Percentiles rank a stretch among this genome's conserved stretches.
Conservation (phyloP, 305 asterid genomes). For the Petunia hybrid region DNA sequence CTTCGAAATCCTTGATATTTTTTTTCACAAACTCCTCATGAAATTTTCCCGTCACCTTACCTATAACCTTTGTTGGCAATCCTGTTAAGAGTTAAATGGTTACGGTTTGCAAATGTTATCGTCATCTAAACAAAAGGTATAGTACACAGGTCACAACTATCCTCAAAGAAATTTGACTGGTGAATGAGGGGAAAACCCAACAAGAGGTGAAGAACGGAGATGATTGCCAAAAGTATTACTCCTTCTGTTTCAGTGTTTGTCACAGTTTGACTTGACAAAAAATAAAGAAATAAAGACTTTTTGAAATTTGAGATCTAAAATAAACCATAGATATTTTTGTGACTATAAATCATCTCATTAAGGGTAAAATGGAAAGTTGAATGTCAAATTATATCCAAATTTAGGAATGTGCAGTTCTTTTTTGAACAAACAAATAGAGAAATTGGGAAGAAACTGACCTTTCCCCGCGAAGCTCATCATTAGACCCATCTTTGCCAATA, state of each 20-base stretch:
- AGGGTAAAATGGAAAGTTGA: no score
- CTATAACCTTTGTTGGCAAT: constrained; percentile 64
- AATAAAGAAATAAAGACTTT: no score
- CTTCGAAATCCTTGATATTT: constrained; percentile 54
- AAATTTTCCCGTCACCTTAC: constrained; percentile 70
- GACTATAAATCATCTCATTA: no score
- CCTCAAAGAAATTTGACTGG: not conserved
- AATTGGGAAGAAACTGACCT: constrained; percentile 45
- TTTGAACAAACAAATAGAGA: not conserved
- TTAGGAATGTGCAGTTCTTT: no score
- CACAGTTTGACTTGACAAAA: no score
- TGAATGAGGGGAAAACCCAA: not conserved
- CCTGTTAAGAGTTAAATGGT: constrained; percentile 44
- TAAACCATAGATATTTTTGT: no score
- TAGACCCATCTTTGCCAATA: constrained; percentile 61
- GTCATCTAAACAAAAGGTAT: not conserved
- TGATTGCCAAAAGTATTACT: not conserved
- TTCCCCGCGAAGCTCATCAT: constrained; percentile 73
- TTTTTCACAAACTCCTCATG: constrained; percentile 61
- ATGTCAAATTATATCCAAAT: no score
- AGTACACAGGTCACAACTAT: not conserved
- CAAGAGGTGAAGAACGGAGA: not conserved
- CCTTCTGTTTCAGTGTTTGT: not conserved
- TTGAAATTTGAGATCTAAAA: no score
- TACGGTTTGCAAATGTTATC: not conserved